Conservation (phyloP, 2,329 filamentous ascomycete species). For the Bimuria novae-zelandiae region DNA sequence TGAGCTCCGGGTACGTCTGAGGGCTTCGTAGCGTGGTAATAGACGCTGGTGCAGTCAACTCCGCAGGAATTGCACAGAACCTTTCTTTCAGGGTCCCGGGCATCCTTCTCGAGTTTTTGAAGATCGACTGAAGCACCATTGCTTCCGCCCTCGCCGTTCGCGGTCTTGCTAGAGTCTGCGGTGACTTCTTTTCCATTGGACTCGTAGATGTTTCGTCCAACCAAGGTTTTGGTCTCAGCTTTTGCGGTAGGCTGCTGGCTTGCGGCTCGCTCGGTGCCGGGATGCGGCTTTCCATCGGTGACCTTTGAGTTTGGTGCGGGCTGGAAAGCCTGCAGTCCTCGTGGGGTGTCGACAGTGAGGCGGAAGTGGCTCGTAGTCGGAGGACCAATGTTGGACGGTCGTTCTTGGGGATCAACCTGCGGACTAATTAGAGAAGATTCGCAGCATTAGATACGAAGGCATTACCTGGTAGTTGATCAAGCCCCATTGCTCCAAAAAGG, state of each 20-base stretch:
- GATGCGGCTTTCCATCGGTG: constrained; percentile 63
- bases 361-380: constrained; percentile 98
- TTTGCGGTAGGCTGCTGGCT: constrained; percentile 70
- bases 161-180: constrained; percentile 61
- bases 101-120: constrained; percentile 64
- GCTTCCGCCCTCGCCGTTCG: constrained; percentile 65
- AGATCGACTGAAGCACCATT: constrained; percentile 65
- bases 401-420: constrained; percentile 92
- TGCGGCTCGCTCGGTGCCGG: constrained; percentile 73
- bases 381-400: constrained; percentile 92
- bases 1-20: constrained; percentile 52
- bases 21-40: constrained; percentile 72
- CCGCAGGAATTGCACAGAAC: constrained; percentile 90
- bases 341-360: constrained; percentile 91
- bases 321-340: constrained; percentile 93
- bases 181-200: constrained; percentile 84
- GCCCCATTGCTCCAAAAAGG: constrained; percentile 98
- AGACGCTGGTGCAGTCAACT: constrained; percentile 78
- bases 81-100: constrained; percentile 67
- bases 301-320: constrained; percentile 74
- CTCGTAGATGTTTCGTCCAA: constrained; percentile 95
- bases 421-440: constrained; percentile 7
- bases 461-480: constrained; percentile 96
- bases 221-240: constrained; percentile 85
- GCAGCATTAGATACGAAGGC: constrained; percentile 8